Evolutionary conservation across 2,329 filamentous ascomycete genomes (phyloP).

Genomic region (Claviceps cyperi): DNA sequence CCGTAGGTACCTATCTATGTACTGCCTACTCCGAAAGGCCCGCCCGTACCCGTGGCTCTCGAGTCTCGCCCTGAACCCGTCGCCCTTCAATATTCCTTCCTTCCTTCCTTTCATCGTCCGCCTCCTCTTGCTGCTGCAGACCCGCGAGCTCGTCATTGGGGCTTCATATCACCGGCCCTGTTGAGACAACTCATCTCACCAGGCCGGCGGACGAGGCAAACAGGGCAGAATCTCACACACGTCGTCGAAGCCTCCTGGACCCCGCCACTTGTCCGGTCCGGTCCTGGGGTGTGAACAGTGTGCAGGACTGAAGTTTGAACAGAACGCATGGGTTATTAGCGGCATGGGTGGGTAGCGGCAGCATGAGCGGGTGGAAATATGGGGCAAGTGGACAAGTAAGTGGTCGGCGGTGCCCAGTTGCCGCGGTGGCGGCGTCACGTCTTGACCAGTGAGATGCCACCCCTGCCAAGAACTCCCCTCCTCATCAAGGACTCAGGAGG

Average conservation of each 20-base stretch:
- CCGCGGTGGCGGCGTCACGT: slow-evolving; percentile 8
- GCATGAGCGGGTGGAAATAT: background rate
- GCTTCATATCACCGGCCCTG: background rate
- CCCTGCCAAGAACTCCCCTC: slow-evolving; percentile 5
- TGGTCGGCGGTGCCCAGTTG: slow-evolving; percentile 3
- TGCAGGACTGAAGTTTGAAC: background rate
- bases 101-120: background rate
- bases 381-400: background rate
- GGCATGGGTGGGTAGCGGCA: background rate
- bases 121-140: background rate
- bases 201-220: background rate
- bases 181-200: slow-evolving; percentile 1
- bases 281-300: background rate
- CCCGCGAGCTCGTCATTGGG: background rate
- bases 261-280: too few relatives aligned
- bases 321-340: too few relatives aligned
- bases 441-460: slow-evolving; percentile 6
- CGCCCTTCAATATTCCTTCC: background rate
- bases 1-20: too few relatives aligned
- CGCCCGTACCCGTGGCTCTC: too few relatives aligned
- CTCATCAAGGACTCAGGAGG: background rate
- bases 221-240: background rate
- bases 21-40: too few relatives aligned
- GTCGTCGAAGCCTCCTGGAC: background rate
- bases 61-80: background rate